These are phyloP conservation scores for Striga hermonthica DNA, from an alignment of 305 asterid species.

Conservation along the genomic window DNA sequence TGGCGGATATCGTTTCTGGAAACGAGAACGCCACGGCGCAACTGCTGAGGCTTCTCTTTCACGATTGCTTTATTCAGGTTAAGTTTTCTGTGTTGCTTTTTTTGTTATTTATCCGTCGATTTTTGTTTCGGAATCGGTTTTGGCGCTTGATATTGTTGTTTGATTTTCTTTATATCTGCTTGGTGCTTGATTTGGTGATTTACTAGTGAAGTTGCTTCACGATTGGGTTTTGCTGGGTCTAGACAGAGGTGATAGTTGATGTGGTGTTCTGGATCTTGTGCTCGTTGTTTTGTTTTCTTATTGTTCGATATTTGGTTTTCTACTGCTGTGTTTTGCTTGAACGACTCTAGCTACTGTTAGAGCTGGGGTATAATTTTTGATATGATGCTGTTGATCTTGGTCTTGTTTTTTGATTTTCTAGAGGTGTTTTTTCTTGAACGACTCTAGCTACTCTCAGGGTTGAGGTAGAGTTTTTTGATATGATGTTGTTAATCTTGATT, in stretches of 20 bases:
- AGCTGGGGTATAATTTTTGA: no score
- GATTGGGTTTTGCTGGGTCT: no score
- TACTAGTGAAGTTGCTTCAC: no score
- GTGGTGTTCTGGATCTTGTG: no score
- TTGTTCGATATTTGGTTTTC: not conserved
- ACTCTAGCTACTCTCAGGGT: not conserved
- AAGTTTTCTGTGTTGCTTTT: not conserved
- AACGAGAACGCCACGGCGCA: slow-evolving; percentile 23
- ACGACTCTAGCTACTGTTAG: no score
- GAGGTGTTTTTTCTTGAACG: no score
- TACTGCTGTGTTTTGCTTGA: not conserved
- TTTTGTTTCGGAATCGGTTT: not conserved
- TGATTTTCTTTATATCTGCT: no score
- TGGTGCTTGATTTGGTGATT: no score
- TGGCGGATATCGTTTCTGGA: not conserved
- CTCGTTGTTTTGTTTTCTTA: not conserved
- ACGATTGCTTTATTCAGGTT: slow-evolving; percentile 27
- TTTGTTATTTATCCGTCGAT: not conserved
- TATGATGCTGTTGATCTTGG: no score
- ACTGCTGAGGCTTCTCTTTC: slow-evolving; percentile 26
- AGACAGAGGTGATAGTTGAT: no score
- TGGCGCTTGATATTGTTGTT: no score
- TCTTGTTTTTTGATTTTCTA: no score
- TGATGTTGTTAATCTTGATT: not conserved
- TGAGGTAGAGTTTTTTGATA: not conserved